A percentile compares a stretch with the other conserved stretches of the same genome.
Evolutionary conservation across 2,329 filamentous ascomycete species (phyloP).

Genomic region (Pyrenochaeta sp.): DNA sequence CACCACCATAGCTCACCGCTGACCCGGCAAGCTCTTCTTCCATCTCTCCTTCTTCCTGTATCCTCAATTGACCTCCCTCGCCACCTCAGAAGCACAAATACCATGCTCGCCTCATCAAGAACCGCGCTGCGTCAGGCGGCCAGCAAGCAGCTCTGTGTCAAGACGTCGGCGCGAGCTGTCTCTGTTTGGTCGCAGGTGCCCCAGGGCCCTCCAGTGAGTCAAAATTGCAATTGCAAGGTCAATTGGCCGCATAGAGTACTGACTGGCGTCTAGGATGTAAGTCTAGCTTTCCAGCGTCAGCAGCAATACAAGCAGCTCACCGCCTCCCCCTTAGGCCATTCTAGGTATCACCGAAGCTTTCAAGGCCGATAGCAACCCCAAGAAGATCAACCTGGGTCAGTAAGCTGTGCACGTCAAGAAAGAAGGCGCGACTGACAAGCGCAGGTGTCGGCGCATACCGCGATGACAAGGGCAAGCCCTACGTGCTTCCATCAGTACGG

Average conservation of each 20-base stretch:
- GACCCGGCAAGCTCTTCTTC: slow-evolving; percentile 11
- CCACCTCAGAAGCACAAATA: slow-evolving; percentile 20
- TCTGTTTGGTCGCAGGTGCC: slow-evolving; percentile 92
- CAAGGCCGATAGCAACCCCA: slow-evolving; percentile 91
- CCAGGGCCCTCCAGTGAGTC: slow-evolving; percentile 90
- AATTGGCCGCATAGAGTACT: slow-evolving; percentile 27
- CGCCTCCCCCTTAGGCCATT: slow-evolving; percentile 68
- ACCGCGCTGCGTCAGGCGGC: slow-evolving; percentile 50
- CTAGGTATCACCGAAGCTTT: slow-evolving; percentile 96
- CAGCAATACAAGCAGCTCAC: slow-evolving; percentile 26
- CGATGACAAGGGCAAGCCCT: slow-evolving; percentile 97
- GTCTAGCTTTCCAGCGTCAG: slow-evolving; percentile 10
- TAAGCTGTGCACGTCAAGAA: neutral
- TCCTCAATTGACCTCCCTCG: slow-evolving; percentile 9
- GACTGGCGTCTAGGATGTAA: slow-evolving; percentile 47
- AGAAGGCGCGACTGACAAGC: slow-evolving; percentile 28
- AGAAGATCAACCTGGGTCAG: slow-evolving; percentile 97
- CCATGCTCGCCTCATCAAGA: slow-evolving; percentile 50
- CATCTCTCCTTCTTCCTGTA: slow-evolving; percentile 12
- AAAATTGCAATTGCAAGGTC: slow-evolving; percentile 5
- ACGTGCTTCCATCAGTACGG: slow-evolving; percentile 92
- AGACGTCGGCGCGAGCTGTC: slow-evolving; percentile 64
- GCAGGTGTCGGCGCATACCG: slow-evolving; percentile 95
- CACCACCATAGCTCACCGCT: slow-evolving; percentile 17
- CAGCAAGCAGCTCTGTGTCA: slow-evolving; percentile 44